Percentiles rank a stretch among this genome's conserved stretches.
These are phyloP conservation scores for Diaporthe citrichinensis DNA, from an alignment of 2,329 filamentous ascomycete genomes.

Conservation along the genomic window DNA sequence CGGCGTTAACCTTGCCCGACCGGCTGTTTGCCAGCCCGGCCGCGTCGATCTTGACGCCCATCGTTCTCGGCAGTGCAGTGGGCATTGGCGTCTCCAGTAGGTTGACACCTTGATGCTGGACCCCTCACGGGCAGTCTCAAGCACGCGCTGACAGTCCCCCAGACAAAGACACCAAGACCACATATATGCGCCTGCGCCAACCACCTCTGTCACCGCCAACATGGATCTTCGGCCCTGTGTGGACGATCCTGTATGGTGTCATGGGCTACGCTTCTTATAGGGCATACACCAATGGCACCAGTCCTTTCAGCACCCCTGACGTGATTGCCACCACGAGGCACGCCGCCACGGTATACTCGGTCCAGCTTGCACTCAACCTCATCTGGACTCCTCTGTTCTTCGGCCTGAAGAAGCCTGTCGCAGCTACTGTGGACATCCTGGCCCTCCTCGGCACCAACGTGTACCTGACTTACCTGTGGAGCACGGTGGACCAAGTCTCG, in stretches of 20 bases:
- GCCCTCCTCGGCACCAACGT: slow-evolving; percentile 79
- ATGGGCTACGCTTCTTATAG: slow-evolving; percentile 94
- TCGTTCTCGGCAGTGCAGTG: slow-evolving; percentile 78
- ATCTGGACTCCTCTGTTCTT: slow-evolving; percentile 97
- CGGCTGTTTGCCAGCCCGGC: slow-evolving; percentile 80
- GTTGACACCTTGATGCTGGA: slow-evolving; percentile 47
- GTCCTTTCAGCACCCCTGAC: slow-evolving; percentile 65
- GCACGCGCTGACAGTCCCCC: slow-evolving; percentile 1
- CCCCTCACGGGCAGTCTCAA: slow-evolving; percentile 15
- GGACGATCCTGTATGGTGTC: slow-evolving; percentile 76
- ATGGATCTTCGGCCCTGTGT: slow-evolving; percentile 74
- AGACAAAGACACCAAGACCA: slow-evolving; percentile 65
- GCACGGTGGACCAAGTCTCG: slow-evolving; percentile 79
- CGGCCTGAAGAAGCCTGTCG: slow-evolving; percentile 77
- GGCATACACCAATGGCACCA: slow-evolving; percentile 75
- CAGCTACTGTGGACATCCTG: slow-evolving; percentile 82
- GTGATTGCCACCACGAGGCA: slow-evolving; percentile 72
- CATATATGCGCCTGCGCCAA: slow-evolving; percentile 77
- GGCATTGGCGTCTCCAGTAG: slow-evolving; percentile 78
- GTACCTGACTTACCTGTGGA: slow-evolving; percentile 83
- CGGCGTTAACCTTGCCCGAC: slow-evolving; percentile 81
- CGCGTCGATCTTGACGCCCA: slow-evolving; percentile 80
- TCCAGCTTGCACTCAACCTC: slow-evolving; percentile 88
- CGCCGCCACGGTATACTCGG: slow-evolving; percentile 84
- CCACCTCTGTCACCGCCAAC: slow-evolving; percentile 75